Conservation (phyloP, 2,329 filamentous ascomycete genomes). For the Fusarium sacchari region DNA sequence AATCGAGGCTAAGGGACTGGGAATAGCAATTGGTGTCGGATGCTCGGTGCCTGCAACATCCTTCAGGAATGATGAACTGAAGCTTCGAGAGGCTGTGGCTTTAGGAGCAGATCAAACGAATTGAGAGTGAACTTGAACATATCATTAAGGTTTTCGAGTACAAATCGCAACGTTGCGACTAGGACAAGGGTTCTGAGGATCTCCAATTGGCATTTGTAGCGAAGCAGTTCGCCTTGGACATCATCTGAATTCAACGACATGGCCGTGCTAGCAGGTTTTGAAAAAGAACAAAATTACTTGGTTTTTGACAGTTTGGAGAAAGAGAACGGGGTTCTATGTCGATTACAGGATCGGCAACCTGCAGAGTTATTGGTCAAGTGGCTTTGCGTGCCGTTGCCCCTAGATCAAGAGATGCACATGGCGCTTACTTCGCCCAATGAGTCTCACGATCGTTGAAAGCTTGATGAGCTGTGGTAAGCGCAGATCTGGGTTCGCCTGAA, state of each 20-base stretch:
- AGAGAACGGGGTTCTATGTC: constrained; percentile 12
- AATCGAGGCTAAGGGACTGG: neutral
- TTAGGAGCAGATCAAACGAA: neutral
- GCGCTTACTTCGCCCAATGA: constrained; percentile 37
- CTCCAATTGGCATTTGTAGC: neutral
- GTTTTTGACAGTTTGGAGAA: constrained; percentile 3
- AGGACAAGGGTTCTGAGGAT: constrained; percentile 8
- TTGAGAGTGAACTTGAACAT: neutral
- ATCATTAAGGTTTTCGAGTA: neutral
- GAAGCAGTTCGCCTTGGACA: neutral
- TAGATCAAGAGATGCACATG: constrained; percentile 31
- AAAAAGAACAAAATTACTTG: neutral
- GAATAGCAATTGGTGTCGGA: neutral
- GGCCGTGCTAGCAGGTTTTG: neutral
- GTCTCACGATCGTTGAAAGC: constrained; percentile 3
- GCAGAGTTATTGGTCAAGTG: constrained; percentile 18
- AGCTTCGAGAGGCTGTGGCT: neutral
- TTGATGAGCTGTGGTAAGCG: constrained; percentile 36
- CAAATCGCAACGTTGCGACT: constrained; percentile 1
- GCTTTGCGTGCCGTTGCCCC: constrained; percentile 14
- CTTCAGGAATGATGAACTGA: neutral
- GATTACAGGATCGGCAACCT: constrained; percentile 31
- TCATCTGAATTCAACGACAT: neutral
- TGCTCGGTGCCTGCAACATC: neutral
- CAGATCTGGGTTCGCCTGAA: constrained; percentile 35